These are phyloP conservation scores for Monosporozyma unispora DNA, from an alignment of 805 yeast species.

Conservation along the genomic window DNA sequence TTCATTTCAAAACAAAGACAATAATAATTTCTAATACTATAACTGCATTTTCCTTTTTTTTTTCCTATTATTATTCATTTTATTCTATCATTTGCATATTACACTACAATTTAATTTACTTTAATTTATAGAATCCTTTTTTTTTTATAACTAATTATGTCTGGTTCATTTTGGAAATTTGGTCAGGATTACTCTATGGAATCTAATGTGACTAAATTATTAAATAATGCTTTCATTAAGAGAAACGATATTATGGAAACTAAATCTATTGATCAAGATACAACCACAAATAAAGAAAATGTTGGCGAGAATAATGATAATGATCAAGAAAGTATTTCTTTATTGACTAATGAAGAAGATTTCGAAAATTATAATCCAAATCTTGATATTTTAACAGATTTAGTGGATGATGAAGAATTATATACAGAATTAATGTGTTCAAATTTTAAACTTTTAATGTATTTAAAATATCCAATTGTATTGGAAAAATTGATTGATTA, in stretches of 20 bases:
- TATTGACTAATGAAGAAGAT: conserved; percentile 26
- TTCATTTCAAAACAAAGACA: no score
- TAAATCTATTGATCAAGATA: background rate
- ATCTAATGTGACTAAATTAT: conserved; percentile 44
- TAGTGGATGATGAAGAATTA: conserved; percentile 66
- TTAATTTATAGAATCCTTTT: background rate
- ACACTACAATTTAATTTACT: background rate
- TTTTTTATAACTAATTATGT: conserved; percentile 25
- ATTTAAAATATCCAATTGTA: conserved; percentile 70
- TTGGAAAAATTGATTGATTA: conserved; percentile 58
- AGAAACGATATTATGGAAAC: conserved; percentile 2
- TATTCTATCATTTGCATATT: no score
- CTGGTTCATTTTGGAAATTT: conserved; percentile 49
- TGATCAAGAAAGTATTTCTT: conserved; percentile 26
- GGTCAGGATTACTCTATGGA: conserved; percentile 47
- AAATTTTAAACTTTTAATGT: conserved; percentile 66
- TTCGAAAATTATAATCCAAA: conserved; percentile 33
- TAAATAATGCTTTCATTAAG: conserved; percentile 30
- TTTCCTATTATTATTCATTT: no score
- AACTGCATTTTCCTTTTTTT: no score
- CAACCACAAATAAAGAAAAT: background rate
- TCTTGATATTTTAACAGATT: conserved; percentile 39
- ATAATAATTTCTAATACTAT: no score
- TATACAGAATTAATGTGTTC: conserved; percentile 64
- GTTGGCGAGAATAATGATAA: conserved; percentile 15